Base-by-base conservation (phyloP, 2,329 filamentous ascomycete genomes). In the Penicillium sp. region DNA sequence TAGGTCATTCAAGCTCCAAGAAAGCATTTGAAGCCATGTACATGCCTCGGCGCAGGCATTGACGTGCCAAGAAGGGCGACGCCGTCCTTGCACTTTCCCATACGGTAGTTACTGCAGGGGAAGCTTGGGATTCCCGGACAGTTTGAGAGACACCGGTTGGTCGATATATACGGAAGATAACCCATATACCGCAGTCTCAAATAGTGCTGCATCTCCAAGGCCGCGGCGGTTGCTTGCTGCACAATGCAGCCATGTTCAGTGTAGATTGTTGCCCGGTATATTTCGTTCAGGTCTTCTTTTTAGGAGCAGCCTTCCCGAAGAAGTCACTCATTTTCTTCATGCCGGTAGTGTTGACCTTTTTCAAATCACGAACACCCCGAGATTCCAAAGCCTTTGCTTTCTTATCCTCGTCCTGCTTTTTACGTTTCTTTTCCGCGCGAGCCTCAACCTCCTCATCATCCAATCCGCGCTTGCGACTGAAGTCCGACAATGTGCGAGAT, bases 241-340 rank as follows among this genome's bases (percentile, higher is more conserved):
- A 45, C 36, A 9, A 34, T 29, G 23, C n/a, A 36, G n/a, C 5
- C 5, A 46, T 34, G 8, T 31, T n/a, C 36, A 23, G 23, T 13
- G 5, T 46, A 9, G 28, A 31, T 21, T 19, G 5, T 21, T 28
- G 29, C 19, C n/a, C 11, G 28, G 23, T 9, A n/a, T n/a, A 7
- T 5, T 8, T 16, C 3, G 13, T 43, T 66, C 64, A 73, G 31
- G 68, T 53, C 49, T 72, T 72, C 58, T 73, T 73, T 56, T 71
- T 69, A 10, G 63, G 40, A 24, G 71, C 63, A 24, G 71, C 68
- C 76, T 93, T 95, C 56, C 86, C 86, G 73, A 99, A 99, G 76
- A 99, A 99, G 58, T 87, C 84, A 70, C 90, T 96, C 83, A 99
- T 84, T 79, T 97, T 99, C 82, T 90, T 94, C 94, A 99, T 99